Conservation (phyloP, 345 rosid species). For the Euclidium syriacum region DNA sequence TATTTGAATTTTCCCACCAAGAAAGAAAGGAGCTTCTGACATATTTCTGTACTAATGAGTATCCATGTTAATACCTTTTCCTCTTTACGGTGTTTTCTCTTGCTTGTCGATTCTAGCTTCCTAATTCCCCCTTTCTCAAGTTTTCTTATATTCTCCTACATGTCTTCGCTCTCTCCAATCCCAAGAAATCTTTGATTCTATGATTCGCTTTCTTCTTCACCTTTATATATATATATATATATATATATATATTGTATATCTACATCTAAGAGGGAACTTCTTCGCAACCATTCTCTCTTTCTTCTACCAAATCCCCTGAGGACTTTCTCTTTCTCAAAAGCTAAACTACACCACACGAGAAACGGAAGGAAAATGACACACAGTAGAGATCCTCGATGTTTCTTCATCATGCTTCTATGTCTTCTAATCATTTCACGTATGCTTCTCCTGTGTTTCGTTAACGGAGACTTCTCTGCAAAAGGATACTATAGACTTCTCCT, state of each 20-base stretch:
- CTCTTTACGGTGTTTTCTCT: constrained; percentile 59
- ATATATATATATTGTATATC: constrained; percentile 22
- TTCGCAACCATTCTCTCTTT: constrained; percentile 40
- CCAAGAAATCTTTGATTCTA: constrained; percentile 89
- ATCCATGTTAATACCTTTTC: constrained; percentile 28
- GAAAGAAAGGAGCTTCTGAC: constrained; percentile 1
- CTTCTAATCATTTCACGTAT: constrained; percentile 71
- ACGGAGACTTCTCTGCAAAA: too few relatives aligned
- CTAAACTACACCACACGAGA: constrained; percentile 30
- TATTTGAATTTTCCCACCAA: constrained; percentile 28
- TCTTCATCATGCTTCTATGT: constrained; percentile 40
- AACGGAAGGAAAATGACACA: constrained; percentile 42
- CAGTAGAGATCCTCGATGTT: constrained; percentile 28
- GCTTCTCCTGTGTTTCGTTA: too few relatives aligned
- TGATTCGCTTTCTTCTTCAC: constrained; percentile 27
- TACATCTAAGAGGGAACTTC: constrained; percentile 45
- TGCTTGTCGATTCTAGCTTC: constrained; percentile 75
- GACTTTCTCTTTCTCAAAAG: constrained; percentile 1
- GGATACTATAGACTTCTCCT: too few relatives aligned
- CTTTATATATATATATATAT: constrained; percentile 37
- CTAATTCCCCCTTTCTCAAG: constrained; percentile 89
- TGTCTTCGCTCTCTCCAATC: constrained; percentile 46
- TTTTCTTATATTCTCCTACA: constrained; percentile 81
- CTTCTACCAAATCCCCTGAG: constrained; percentile 34
- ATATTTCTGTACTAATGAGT: not conserved